These are phyloP conservation scores for Raffaelea albimanens DNA, from an alignment of 2,329 filamentous ascomycete species.

Conservation along the genomic window DNA sequence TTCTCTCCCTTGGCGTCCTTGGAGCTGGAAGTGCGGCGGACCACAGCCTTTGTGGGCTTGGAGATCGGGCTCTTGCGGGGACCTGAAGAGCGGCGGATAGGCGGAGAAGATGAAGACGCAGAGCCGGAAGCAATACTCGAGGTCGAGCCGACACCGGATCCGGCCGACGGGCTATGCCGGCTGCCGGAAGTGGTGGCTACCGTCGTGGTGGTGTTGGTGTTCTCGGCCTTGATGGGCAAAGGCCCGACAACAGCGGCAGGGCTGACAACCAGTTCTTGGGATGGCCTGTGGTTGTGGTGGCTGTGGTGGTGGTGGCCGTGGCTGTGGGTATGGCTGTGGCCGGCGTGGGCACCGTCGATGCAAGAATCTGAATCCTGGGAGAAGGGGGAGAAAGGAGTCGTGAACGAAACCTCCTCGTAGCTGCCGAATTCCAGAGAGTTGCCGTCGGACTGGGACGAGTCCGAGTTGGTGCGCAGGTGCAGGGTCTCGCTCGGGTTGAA, in stretches of 20 bases:
- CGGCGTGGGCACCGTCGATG: conserved; percentile 40
- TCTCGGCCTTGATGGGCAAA: conserved; percentile 54
- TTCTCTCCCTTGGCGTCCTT: conserved; percentile 79
- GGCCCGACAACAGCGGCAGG: conserved; percentile 59
- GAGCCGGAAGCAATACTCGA: conserved; percentile 16
- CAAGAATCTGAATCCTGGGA: conserved; percentile 75
- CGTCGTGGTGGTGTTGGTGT: background rate
- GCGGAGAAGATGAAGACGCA: conserved; percentile 51
- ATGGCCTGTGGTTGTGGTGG: conserved; percentile 34
- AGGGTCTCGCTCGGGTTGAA: conserved; percentile 90
- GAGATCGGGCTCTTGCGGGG: conserved; percentile 68
- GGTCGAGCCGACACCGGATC: conserved; percentile 42
- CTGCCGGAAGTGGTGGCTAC: conserved; percentile 22
- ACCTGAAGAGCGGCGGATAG: conserved; percentile 55
- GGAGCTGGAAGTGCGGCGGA: conserved; percentile 65
- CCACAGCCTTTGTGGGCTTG: conserved; percentile 76
- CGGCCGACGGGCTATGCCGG: conserved; percentile 51
- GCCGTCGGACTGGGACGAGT: conserved; percentile 69
- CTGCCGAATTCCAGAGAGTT: conserved; percentile 61
- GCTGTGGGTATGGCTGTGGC: conserved; percentile 8
- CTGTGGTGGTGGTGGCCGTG: conserved; percentile 40
- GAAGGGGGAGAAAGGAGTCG: conserved; percentile 57
- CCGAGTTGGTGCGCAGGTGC: conserved; percentile 77
- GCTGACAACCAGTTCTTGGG: conserved; percentile 51
- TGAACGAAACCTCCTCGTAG: conserved; percentile 71